Evolutionary conservation across 208 protist genomes (phyloP), one percentile per base, ranked within the genome.

Genomic region (Trypanosoma brucei): DNA sequence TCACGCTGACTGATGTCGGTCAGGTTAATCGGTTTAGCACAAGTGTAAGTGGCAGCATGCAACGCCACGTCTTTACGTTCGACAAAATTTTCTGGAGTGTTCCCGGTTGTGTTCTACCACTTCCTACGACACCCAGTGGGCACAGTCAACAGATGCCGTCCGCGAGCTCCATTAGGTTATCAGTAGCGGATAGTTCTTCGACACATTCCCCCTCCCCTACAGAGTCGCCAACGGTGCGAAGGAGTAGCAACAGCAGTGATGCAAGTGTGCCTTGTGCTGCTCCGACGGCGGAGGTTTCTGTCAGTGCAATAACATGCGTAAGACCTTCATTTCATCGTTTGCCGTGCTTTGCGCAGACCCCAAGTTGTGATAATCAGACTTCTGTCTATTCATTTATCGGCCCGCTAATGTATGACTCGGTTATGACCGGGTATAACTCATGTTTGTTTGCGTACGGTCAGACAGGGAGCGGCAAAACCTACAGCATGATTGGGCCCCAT

Each of bases 381-480:
- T 57, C 57, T 13, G 72, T 94, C n/a, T 96, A 93, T 62, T 58
- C 50, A 8, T 88, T 78, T 35, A 83, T 94, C 55, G 91, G 91
- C 0, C 84, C 81, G 3, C 76, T 70, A n/a, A 69, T 96, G 72
- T 76, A 78, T 62, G 65, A 87, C 22, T 64, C 81, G 13, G 78
- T 80, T 8, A 83, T 97, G 76, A 70, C 77, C 9, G 88, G 92
- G 60, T 97, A 85, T 76, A 96, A 97, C 58, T 72, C 78, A 9
- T 96, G 88, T 46, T 46, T 97, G 0, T 91, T 97, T 60, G 92
- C 92, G 6, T 97, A 97, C 56, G 92, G 90, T 2, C 88, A 96
- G 60, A 97, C 92, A 0, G 90, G 92, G 35, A 91, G 84, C 59
- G 90, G 90, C 11, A 97, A 96, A 72, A 96, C 79, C 38, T 84